A percentile compares a stretch with the other conserved stretches of the same genome.
Evolutionary conservation across 139 green algal genomes (phyloP).

Genomic region (Chlamydomonas sp.): DNA sequence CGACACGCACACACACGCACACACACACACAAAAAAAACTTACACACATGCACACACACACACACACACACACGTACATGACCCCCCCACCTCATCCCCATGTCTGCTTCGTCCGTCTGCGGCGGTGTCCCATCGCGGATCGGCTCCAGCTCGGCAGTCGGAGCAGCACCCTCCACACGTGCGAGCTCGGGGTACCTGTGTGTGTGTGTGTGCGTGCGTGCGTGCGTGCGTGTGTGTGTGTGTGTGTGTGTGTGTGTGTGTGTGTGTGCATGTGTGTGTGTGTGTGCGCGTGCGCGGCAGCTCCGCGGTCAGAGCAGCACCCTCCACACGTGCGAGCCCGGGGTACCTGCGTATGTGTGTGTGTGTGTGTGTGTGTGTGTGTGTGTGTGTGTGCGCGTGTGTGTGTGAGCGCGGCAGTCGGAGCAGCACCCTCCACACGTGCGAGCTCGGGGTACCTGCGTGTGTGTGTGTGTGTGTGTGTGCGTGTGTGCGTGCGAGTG

Average conservation of each 20-base stretch:
- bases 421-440: conserved; percentile 71
- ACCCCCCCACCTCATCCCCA: conserved; percentile 96
- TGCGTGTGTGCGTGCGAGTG: too few species aligned
- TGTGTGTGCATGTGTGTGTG: too few species aligned
- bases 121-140: conserved; percentile 34
- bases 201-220: too few species aligned
- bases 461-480: too few species aligned
- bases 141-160: conserved; percentile 93
- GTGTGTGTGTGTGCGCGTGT: conserved; percentile 31
- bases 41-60: too few species aligned
- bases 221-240: too few species aligned
- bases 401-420: conserved; percentile 92
- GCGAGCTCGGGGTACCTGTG: conserved; percentile 64
- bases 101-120: conserved; percentile 88
- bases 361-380: conserved; percentile 86
- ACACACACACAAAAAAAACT: too few species aligned
- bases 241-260: too few species aligned
- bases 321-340: conserved; percentile 66
- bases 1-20: too few species aligned
- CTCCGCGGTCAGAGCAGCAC: too few species aligned
- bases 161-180: conserved; percentile 71
- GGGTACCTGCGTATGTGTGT: conserved; percentile 48
- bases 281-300: too few species aligned
- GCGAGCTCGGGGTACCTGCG: conserved; percentile 64
- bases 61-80: conserved; percentile 77